Conservation (phyloP, 2,329 filamentous ascomycete genomes). For the Escovopsis sp. region DNA sequence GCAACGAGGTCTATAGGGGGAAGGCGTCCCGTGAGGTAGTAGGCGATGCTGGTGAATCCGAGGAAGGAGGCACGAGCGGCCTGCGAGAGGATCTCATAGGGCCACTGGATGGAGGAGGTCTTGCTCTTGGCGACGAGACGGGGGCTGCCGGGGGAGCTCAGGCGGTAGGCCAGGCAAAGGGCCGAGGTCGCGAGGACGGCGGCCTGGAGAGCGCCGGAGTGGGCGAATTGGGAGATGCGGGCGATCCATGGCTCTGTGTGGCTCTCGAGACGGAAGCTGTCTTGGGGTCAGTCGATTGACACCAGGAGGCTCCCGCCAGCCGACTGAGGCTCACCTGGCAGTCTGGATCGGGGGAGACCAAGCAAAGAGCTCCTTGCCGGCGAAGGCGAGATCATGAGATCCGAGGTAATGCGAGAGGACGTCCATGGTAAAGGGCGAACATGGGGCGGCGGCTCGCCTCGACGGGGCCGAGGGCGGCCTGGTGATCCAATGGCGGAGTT, state of each 20-base stretch:
- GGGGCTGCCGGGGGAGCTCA: slow-evolving; percentile 16
- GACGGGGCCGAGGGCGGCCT: background rate
- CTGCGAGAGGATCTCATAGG: slow-evolving; percentile 29
- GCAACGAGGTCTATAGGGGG: slow-evolving; percentile 22
- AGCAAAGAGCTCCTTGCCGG: slow-evolving; percentile 8
- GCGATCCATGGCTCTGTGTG: slow-evolving; percentile 20
- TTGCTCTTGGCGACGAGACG: slow-evolving; percentile 14
- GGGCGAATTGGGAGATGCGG: slow-evolving; percentile 21
- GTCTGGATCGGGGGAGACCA: slow-evolving; percentile 5
- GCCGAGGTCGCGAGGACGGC: slow-evolving; percentile 22
- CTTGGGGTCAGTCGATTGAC: background rate
- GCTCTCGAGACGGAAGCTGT: slow-evolving; percentile 4
- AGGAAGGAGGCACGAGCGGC: slow-evolving; percentile 22
- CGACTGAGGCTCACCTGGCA: slow-evolving; percentile 9
- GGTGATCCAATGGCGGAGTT: too few species aligned
- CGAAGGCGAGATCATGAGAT: slow-evolving; percentile 16
- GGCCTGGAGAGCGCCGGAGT: slow-evolving; percentile 25
- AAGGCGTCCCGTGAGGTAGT: slow-evolving; percentile 16
- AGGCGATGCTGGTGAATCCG: slow-evolving; percentile 23
- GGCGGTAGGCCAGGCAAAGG: slow-evolving; percentile 18
- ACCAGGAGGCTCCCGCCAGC: too few species aligned
- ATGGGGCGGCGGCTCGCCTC: background rate
- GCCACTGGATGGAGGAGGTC: slow-evolving; percentile 23
- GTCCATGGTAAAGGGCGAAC: slow-evolving; percentile 11
- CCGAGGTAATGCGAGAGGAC: slow-evolving; percentile 17